Base-by-base conservation (phyloP, 495 filamentous ascomycete species). In the Xanthoparmelia taractica region DNA sequence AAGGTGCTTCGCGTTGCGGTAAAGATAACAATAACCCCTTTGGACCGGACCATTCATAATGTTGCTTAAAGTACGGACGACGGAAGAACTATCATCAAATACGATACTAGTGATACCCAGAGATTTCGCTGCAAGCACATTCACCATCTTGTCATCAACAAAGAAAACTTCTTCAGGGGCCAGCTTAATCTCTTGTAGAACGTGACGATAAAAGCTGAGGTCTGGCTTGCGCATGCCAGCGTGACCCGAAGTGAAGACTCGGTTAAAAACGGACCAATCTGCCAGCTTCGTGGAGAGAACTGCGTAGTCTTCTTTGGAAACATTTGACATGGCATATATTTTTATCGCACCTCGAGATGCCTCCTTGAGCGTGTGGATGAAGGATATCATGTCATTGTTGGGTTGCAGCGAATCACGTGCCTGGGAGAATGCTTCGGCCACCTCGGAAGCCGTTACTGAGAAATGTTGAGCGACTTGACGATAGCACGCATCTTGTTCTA, bases 191-290 rank as follows among this genome's bases (percentile, higher is more conserved):
- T 66, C 63, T 18, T 67, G 55, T 47, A 73, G 67, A 40, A 72
- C 70, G 36, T 70, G 55, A 18, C 43, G 58, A 60, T 72, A 74
- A 65, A 73, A 73, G 3, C 48, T 54, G 18, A 43, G 56, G 27
- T 68, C 67, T 41, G 72, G 72, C 48, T 74, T 74, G n/a, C 72
- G 65, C 65, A 68, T 66, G 6, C 71, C 71, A 29, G 64, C 65
- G 10, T 55, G 59, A 31, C 64, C 70, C 29, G 72, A 74, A 18
- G 72, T 74, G 59, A 74, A 74, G n/a, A 74, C 65, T 52, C 54
- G 58, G 60, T 74, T 62, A 27, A 74, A 74, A 33, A 73, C 60
- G 12, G 47, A 48, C 69, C 69, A 73, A 55, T 72, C 64, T 7
- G 58, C 64, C 36, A 67, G 41, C 40, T 60, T 64, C 31, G 25